Evolutionary conservation across 495 filamentous ascomycete species (phyloP).

Genomic region (Clavariopsis aquatica): DNA sequence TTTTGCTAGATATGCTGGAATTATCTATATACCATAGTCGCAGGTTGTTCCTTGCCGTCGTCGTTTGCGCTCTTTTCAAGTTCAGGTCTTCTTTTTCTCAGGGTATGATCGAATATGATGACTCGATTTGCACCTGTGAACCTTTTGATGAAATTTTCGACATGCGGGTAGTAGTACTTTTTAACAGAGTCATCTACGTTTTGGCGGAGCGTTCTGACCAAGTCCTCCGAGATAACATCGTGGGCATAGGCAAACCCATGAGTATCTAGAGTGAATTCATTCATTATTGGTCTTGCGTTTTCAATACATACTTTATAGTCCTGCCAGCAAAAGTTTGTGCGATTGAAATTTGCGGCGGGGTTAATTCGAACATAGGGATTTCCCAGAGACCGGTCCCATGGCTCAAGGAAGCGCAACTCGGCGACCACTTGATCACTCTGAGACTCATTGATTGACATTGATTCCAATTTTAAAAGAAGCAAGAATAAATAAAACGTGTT

Average conservation of each 20-base stretch:
- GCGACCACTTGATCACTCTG: neutral
- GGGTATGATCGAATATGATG: constrained; percentile 23
- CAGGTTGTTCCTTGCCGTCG: constrained; percentile 20
- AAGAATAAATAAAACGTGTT: too few species aligned
- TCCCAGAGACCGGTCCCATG: constrained; percentile 13
- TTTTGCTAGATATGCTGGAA: neutral
- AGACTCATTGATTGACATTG: neutral
- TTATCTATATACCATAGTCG: constrained; percentile 15
- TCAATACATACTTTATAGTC: constrained; percentile 4
- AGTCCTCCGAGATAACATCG: neutral
- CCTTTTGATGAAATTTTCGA: constrained; percentile 3
- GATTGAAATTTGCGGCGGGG: constrained; percentile 8
- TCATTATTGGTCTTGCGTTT: constrained; percentile 3
- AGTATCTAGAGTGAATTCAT: constrained; percentile 4
- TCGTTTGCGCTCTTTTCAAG: neutral
- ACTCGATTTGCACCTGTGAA: constrained; percentile 6
- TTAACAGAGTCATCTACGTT: neutral
- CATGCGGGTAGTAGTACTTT: constrained; percentile 9
- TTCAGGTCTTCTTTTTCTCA: constrained; percentile 1
- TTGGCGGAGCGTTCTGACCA: neutral
- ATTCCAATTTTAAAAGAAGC: neutral
- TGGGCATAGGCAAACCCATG: constrained; percentile 18
- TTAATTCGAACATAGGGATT: constrained; percentile 14
- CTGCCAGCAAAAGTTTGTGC: constrained; percentile 22
- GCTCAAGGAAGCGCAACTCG: constrained; percentile 23